Evolutionary conservation across 2,329 filamentous ascomycete genomes (phyloP).

Genomic region (Parastagonospora nodorum): DNA sequence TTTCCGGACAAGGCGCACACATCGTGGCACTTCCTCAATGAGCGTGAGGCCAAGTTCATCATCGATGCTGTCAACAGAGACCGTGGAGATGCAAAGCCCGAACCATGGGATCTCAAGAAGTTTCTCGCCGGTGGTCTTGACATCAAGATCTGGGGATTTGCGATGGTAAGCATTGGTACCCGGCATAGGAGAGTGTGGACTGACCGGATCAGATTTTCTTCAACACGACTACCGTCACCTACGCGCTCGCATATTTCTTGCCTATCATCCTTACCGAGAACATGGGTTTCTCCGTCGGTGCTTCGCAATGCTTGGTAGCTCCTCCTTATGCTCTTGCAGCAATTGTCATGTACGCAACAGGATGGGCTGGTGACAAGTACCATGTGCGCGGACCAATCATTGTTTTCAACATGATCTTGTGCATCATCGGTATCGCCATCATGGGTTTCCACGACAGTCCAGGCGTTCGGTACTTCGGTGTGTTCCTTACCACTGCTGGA

Average conservation of each 20-base stretch:
- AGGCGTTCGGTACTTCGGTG: slow-evolving; percentile 69
- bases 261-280: slow-evolving; percentile 70
- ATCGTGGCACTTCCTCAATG: slow-evolving; percentile 51
- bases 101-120: slow-evolving; percentile 54
- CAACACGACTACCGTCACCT: slow-evolving; percentile 72
- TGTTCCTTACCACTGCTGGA: slow-evolving; percentile 77
- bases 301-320: slow-evolving; percentile 72
- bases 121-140: slow-evolving; percentile 57
- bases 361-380: slow-evolving; percentile 70
- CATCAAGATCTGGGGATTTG: slow-evolving; percentile 61
- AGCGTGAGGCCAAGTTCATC: slow-evolving; percentile 55
- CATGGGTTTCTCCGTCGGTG: slow-evolving; percentile 68
- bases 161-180: slow-evolving; percentile 36
- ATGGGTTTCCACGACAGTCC: slow-evolving; percentile 68
- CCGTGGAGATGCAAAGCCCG: slow-evolving; percentile 56
- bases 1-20: slow-evolving; percentile 52
- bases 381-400: slow-evolving; percentile 69
- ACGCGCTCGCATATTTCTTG: slow-evolving; percentile 78
- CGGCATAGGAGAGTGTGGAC: background rate
- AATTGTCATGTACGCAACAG: slow-evolving; percentile 56
- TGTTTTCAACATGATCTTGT: slow-evolving; percentile 67
- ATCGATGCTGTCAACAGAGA: slow-evolving; percentile 59
- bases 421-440: slow-evolving; percentile 71
- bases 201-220: slow-evolving; percentile 52
- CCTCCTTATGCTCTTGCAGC: slow-evolving; percentile 45